These are phyloP conservation scores for Amanita thiersii DNA, from an alignment of 768 basidiomycete genomes.

Conservation along the genomic window DNA sequence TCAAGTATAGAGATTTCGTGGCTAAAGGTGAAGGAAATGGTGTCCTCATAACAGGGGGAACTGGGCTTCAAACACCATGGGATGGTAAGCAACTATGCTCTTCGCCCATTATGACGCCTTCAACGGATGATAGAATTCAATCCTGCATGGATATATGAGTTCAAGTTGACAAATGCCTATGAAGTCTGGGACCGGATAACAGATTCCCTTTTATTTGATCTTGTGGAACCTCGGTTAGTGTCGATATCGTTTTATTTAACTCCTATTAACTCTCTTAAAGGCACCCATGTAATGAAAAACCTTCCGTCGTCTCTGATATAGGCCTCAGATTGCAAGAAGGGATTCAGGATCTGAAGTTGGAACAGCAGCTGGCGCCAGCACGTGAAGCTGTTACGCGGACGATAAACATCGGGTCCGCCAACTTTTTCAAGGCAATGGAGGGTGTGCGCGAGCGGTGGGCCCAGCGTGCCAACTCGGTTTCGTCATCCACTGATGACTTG, in stretches of 20 bases:
- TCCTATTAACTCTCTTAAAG: constrained; percentile 27
- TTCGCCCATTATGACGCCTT: not conserved
- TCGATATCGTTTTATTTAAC: constrained; percentile 2
- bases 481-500: constrained; percentile 15
- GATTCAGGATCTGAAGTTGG: constrained; percentile 86
- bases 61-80: constrained; percentile 25
- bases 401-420: constrained; percentile 62
- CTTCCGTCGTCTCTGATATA: constrained; percentile 84
- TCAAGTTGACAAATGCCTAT: constrained; percentile 81
- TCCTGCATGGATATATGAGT: constrained; percentile 80
- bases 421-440: constrained; percentile 85
- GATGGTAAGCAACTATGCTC: constrained; percentile 1
- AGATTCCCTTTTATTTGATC: constrained; percentile 90
- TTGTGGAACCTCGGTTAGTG: constrained; percentile 81
- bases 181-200: constrained; percentile 88
- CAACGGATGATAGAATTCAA: constrained; percentile 75
- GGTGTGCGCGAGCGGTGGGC: constrained; percentile 75
- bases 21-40: constrained; percentile 55
- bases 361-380: constrained; percentile 90
- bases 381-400: constrained; percentile 83
- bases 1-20: constrained; percentile 87
- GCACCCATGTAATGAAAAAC: constrained; percentile 90
- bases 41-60: constrained; percentile 61
- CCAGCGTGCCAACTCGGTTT: constrained; percentile 18
- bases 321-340: constrained; percentile 89